Evolutionary conservation across 225 moss, liverwort and hornwort genomes (phyloP), one percentile per base, ranked within the genome.

Genomic region (Takakia lepidozioides): DNA sequence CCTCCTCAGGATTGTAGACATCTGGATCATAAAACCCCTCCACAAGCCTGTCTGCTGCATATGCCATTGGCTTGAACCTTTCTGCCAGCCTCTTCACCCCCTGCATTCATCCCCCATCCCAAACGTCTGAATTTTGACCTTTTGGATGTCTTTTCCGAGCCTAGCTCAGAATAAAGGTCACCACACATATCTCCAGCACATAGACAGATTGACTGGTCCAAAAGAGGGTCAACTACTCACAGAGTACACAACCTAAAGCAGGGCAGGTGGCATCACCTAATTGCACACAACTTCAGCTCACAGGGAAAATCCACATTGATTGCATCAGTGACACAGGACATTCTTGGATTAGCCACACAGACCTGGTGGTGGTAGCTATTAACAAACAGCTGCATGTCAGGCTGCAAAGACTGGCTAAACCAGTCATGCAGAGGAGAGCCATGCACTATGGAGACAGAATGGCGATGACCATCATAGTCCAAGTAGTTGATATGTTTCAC

Each of bases 321-420:
- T n/a, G n/a, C n/a, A n/a, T n/a, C n/a, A n/a, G n/a, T n/a, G n/a
- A 43, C 16, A 17, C 43, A 43, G 8, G 8, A 10, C 15, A 19
- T 19, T 49, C 48, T 49, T n/a, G 25, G 5, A 34, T 8, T 3
- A 17, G 18, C 19, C 11, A 1, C 14, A 35, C 41, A 13, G 61
- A 79, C 78, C 62, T 80, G 98, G 40, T 98, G 98, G 48, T 98
- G 98, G 17, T 98, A 98, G 49, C 87, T 87, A 67, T 98, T 98
- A 14, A 98, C 98, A 51, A 78, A 50, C 1, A 98, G 58, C 56
- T 87, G 78, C 53, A 83, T 82, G 20, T 79, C 65, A 26, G 73
- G 64, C 17, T 60, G 65, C 18, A 98, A 65, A 2, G 98, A 98
- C 8, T 71, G 65, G 2, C 66, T 25, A 42, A 87, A 98, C 98